These are phyloP conservation scores for Fusarium sp. DNA, from an alignment of 2,329 filamentous ascomycete genomes.

Conservation along the genomic window DNA sequence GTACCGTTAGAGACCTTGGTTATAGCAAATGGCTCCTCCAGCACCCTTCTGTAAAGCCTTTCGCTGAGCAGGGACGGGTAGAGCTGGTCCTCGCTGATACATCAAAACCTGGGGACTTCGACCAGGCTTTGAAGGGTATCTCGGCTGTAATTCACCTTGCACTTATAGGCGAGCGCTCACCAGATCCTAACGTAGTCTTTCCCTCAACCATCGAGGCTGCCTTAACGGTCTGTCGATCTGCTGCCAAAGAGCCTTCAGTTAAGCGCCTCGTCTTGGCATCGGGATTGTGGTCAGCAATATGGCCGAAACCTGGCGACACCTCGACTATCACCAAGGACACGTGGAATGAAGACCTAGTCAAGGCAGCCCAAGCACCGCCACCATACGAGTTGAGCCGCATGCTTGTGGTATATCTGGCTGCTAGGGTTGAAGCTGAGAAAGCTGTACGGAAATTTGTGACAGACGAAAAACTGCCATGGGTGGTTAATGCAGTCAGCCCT, in stretches of 20 bases:
- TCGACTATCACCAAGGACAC: constrained; percentile 11
- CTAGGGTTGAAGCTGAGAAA: constrained; percentile 9
- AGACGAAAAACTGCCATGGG: constrained; percentile 2
- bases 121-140: constrained; percentile 1
- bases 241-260: constrained; percentile 2
- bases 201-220: neutral
- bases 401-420: neutral
- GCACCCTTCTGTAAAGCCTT: constrained; percentile 4
- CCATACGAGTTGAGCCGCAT: constrained; percentile 8
- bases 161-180: neutral
- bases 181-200: constrained; percentile 2
- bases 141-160: constrained; percentile 7
- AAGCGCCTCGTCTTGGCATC: constrained; percentile 4
- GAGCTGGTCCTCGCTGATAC: neutral
- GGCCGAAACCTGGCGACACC: neutral
- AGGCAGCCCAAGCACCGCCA: constrained; percentile 1
- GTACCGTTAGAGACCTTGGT: constrained; percentile 5
- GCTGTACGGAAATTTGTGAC: constrained; percentile 3
- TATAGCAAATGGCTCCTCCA: constrained; percentile 6
- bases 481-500: constrained; percentile 10
- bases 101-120: neutral
- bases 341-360: constrained; percentile 5
- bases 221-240: neutral
- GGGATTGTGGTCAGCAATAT: neutral
- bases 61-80: neutral